Evolutionary conservation across 129 eudicot genomes (phyloP), one percentile per base, ranked within the genome.

Genomic region (Escallonia rubra): DNA sequence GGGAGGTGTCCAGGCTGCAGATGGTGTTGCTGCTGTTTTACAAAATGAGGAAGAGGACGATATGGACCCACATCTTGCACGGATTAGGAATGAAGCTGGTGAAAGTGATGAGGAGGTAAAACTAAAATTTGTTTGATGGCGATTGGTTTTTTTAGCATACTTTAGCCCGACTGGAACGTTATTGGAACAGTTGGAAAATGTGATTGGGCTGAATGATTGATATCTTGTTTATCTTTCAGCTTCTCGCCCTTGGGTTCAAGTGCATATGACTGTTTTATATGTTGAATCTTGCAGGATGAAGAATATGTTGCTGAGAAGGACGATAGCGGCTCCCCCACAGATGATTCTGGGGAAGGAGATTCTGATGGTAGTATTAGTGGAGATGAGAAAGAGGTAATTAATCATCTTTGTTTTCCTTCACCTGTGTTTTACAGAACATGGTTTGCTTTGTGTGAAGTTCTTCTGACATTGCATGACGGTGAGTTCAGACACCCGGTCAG

Each of bases 41-140:
- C 81, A 58, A 43, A 77, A 81, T 68, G 81, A 77, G 38, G 90
- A 73, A 13, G 98, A 92, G 72, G 95, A 88, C 72, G 86, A 87
- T 56, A 95, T 88, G 41, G 98, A 92, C 64, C 96, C 96, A 43
- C 98, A 92, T 76, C 91, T 92, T 6, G 96, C 79, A 76, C 87
- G 95, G 8, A 92, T 92, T 61, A 88, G 41, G 84, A 86, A 83
- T 57, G 86, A 67, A 82, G 88, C 90, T 67, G 85, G 82, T 70
- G 96, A 91, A 73, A 88, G 98, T 63, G 98, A 92, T 43, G 96
- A 88, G 73, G 95, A 83, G 89, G 96, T 88, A 83, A 81, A 58
- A 23, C 16, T 64, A 5, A 8, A 23, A 23, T 23, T 23, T 23
- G 34, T 23, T 23, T 23, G 34, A 23, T 23, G 34, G 34, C 1